Conservation (phyloP, 768 basidiomycete species). For the Russula ochroleuca region DNA sequence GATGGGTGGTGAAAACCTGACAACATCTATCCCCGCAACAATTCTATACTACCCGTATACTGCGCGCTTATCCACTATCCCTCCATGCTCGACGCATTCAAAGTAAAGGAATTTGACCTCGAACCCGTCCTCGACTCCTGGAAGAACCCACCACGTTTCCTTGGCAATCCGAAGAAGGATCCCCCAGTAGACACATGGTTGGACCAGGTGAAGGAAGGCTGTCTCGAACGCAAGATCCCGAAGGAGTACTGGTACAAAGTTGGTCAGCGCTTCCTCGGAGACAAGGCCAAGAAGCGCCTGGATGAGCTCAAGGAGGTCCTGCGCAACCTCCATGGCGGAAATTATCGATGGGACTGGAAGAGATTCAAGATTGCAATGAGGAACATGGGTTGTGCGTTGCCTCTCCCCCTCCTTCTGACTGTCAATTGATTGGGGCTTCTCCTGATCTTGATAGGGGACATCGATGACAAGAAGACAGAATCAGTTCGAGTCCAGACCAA, state of each 20-base stretch:
- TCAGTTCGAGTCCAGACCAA: constrained; percentile 55
- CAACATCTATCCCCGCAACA: constrained; percentile 12
- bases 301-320: constrained; percentile 70
- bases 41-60: neutral
- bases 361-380: constrained; percentile 73
- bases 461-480: constrained; percentile 56
- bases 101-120: constrained; percentile 72
- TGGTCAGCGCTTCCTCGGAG: constrained; percentile 70
- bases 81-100: constrained; percentile 66
- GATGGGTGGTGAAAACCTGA: neutral
- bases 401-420: neutral
- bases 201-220: constrained; percentile 65
- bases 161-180: constrained; percentile 67
- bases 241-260: constrained; percentile 82
- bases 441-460: constrained; percentile 49
- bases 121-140: constrained; percentile 62
- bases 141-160: constrained; percentile 62
- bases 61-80: neutral
- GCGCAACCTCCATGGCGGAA: constrained; percentile 67
- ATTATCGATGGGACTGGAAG: constrained; percentile 81
- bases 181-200: constrained; percentile 69
- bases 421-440: neutral
- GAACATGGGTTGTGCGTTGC: constrained; percentile 73
- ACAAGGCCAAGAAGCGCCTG: constrained; percentile 63
- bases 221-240: constrained; percentile 63